A percentile compares a stretch with the other conserved stretches of the same genome.
These are phyloP conservation scores for Fusarium sp. DNA, from an alignment of 2,329 filamentous ascomycete genomes.

Conservation along the genomic window DNA sequence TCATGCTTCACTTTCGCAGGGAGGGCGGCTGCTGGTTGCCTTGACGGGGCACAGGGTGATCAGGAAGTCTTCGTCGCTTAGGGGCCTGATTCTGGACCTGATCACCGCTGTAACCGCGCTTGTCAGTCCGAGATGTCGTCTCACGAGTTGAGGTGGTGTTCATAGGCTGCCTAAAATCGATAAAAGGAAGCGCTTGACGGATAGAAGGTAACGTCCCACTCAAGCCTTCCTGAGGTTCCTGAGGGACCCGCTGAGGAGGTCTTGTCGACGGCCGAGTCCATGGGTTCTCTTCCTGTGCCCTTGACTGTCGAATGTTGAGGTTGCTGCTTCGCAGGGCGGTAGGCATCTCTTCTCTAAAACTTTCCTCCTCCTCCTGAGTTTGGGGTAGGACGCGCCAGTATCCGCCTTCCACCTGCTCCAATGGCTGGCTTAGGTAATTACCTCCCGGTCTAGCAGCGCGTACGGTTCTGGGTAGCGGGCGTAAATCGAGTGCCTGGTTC, in stretches of 20 bases:
- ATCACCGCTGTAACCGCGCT: not conserved
- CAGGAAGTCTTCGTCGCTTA: constrained; percentile 30
- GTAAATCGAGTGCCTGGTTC: not conserved
- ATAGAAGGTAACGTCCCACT: constrained; percentile 22
- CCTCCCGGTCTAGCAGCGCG: not conserved
- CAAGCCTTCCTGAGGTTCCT: not conserved
- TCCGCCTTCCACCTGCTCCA: not conserved
- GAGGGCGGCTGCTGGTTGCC: not conserved
- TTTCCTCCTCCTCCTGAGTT: not conserved
- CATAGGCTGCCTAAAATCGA: not conserved
- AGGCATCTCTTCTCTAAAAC: not conserved
- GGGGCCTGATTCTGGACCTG: not conserved
- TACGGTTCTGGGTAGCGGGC: not conserved
- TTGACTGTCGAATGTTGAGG: not conserved
- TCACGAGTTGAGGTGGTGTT: not conserved
- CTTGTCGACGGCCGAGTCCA: not conserved
- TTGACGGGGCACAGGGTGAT: not conserved
- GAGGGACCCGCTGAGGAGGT: not conserved
- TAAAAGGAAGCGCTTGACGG: constrained; percentile 26
- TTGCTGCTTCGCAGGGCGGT: not conserved
- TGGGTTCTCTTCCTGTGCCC: not conserved
- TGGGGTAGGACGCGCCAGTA: constrained; percentile 3
- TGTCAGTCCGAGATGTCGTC: not conserved
- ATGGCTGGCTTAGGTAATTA: not conserved
- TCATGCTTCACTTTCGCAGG: not conserved